Evolutionary conservation across 805 yeast species (phyloP), one percentile per base, ranked within the genome.

Genomic region (Candida fluviatilis): DNA sequence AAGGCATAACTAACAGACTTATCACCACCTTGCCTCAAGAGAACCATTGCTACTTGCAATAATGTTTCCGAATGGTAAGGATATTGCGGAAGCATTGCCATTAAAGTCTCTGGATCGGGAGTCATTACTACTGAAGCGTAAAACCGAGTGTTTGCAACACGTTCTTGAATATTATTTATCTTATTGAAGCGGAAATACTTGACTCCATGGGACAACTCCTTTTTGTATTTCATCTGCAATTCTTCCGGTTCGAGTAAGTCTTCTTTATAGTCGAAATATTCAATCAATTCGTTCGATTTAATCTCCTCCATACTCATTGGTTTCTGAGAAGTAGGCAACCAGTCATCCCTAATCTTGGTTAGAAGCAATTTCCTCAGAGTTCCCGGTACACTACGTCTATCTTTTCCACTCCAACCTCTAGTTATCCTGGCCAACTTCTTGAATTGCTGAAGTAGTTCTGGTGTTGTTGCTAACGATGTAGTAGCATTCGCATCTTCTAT

Each of bases 401-500:
- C 95, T 45, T 76, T 75, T 0, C 95, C 95, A 32, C 88, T 84
- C 95, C 95, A 87, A 17, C 88, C 89, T 49, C 85, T 71, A 1
- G 85, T 78, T n/a, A 74, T 55, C 38, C 72, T 66, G 5, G 77
- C 71, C 60, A 72, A 45, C 58, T 71, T 71, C 49, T 78, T 82
- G 47, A 82, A 75, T 50, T 81, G 86, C 36, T 70, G 75, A 40
- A 84, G 57, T 14, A 78, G 74, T 43, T 82, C 89, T 0, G 90
- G 91, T 0, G 84, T 74, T 0, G 79, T 73, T 25, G 82, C 76
- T 2, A 81, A 66, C 0, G 90, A 78, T 0, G 89, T 75, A n/a
- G 87, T 76, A 1, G 84, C 73, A 48, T 83, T 84, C 0, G 87
- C 89, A 56, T 84, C 91, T 38, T 80, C 83, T 14, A 84, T 69